Conservation (phyloP, 2,329 filamentous ascomycete species). For the Colletotrichum acutatum region DNA sequence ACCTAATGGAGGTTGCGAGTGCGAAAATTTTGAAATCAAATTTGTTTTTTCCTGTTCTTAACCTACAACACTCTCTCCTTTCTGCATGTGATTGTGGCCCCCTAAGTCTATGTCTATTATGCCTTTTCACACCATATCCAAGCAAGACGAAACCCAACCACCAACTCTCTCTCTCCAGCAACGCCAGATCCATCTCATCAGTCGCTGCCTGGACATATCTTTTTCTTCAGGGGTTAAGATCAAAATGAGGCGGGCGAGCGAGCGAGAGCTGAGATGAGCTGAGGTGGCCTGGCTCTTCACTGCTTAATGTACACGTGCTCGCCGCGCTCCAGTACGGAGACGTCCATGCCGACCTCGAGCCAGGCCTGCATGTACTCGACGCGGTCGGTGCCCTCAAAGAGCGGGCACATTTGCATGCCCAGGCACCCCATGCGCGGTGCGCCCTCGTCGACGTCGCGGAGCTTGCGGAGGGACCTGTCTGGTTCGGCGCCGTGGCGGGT, state of each 20-base stretch:
- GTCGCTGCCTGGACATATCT: background rate
- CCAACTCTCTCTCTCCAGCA: background rate
- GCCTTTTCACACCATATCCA: background rate
- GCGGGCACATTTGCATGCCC: slow-evolving; percentile 74
- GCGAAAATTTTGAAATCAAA: background rate
- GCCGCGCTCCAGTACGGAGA: slow-evolving; percentile 60
- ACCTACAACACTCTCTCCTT: background rate
- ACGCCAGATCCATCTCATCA: background rate
- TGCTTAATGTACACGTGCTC: slow-evolving; percentile 55
- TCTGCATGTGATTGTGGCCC: background rate
- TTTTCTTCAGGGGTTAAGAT: background rate
- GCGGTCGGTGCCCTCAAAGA: slow-evolving; percentile 51
- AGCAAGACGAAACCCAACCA: background rate
- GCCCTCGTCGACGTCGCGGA: slow-evolving; percentile 70
- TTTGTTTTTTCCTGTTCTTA: slow-evolving; percentile 8
- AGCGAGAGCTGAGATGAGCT: background rate
- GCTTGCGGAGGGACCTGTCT: slow-evolving; percentile 66
- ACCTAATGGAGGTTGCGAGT: slow-evolving; percentile 2
- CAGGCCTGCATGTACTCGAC: slow-evolving; percentile 49
- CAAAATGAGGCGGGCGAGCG: too few species aligned
- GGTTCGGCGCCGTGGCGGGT: slow-evolving; percentile 65
- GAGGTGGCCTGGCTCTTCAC: slow-evolving; percentile 25
- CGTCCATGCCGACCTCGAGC: slow-evolving; percentile 66
- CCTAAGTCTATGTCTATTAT: background rate
- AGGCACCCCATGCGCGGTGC: slow-evolving; percentile 67